Evolutionary conservation across 306 rosid species (phyloP).

Genomic region (Corylus heterophylla): DNA sequence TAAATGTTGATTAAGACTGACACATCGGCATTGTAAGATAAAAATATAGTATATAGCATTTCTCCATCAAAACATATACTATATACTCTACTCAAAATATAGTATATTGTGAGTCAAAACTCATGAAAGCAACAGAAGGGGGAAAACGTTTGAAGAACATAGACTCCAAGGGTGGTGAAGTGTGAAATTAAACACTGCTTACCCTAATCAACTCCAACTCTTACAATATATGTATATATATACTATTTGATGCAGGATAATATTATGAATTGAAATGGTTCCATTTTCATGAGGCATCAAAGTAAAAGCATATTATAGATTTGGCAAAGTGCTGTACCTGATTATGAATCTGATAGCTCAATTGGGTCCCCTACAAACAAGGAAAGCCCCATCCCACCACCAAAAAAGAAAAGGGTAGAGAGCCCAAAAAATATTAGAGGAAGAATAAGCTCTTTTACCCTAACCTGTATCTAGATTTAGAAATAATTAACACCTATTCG

Average conservation of each 20-base stretch:
- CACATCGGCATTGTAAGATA: too few relatives aligned
- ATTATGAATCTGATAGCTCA: constrained; percentile 14
- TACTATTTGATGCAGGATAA: not conserved
- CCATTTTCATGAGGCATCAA: not conserved
- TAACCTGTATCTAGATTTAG: constrained; percentile 19
- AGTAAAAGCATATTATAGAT: not conserved
- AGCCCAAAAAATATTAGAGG: constrained; percentile 14
- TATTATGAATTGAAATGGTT: not conserved
- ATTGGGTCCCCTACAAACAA: constrained; percentile 28
- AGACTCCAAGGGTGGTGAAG: too few relatives aligned
- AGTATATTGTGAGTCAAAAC: too few relatives aligned
- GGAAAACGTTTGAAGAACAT: too few relatives aligned
- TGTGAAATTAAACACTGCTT: not conserved
- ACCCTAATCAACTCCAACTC: not conserved
- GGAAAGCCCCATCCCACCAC: constrained; percentile 21
- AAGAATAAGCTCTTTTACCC: constrained; percentile 22
- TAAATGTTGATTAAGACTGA: too few relatives aligned
- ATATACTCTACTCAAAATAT: too few relatives aligned
- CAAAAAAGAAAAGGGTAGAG: constrained; percentile 7
- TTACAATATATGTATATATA: not conserved
- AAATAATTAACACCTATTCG: constrained; percentile 18
- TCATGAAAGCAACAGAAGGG: too few relatives aligned
- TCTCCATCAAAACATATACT: too few relatives aligned
- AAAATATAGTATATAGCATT: too few relatives aligned
- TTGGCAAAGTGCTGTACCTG: constrained; percentile 9